Base-by-base conservation (phyloP, 805 yeast species). In the Saccharomycopsis fodiens region DNA sequence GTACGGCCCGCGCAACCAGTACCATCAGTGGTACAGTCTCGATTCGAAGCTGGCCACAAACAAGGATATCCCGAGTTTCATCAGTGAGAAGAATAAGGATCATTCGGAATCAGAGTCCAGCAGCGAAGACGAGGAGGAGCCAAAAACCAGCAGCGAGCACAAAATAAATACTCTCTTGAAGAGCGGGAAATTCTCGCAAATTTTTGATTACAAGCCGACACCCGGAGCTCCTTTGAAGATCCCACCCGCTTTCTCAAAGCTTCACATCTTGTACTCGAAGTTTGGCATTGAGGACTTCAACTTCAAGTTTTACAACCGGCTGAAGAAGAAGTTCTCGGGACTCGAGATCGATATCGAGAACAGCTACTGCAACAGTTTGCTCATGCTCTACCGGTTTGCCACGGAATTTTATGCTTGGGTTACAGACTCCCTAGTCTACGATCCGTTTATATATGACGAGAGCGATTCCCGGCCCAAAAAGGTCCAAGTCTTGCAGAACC, bases 211-310 rank as follows among this genome's bases (percentile, higher is more conserved):
- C 34, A 42, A 45, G 29, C 46, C 45, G 10, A 29, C 44, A 16
- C 36, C 25, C 15, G 16, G 16, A 32, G 20, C 29, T 4, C 42
- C 44, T n/a, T 29, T 38, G 7, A 41, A 44, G 25, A 37, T 47
- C 1, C 96, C 96, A 1, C 80, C 81, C 43, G 84, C 89, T 30
- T 91, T 82, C 64, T 68, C 79, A 35, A 77, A 79, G 54, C 67
- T 86, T 39, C 84, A 82, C 49, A 85, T 91, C 44, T 74, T 82
- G 35, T 91, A 89, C 61, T 84, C 94, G 46, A 81, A 77, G 55
- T 91, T 87, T 62, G 98, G 98, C 22, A 88, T 93, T 25, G 87
- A 83, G 54, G 96, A 88, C 61, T 93, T 93, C 64, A 96, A 91
- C 64, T 91, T 93, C 59, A 80, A 76, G 44, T 82, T 79, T 55